phyloP scores from a whole-genome alignment of 345 rosid species.

The Ailanthus altissimus region DNA sequence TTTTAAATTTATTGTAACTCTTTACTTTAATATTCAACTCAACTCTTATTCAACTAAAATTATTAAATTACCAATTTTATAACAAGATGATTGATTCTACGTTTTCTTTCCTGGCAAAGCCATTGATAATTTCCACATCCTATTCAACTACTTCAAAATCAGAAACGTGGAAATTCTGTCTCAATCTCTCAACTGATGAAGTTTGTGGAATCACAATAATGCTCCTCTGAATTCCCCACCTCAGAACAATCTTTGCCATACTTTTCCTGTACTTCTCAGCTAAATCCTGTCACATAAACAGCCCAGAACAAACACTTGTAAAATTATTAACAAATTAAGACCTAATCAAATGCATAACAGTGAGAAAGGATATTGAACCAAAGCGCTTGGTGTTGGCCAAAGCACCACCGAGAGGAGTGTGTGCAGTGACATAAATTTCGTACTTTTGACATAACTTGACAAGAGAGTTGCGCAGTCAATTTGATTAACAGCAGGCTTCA shows the following conservation, averaged over 20 bases:
- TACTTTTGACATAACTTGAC: slow-evolving; percentile 88
- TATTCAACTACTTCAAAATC: slow-evolving; percentile 46
- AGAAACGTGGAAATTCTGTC: slow-evolving; percentile 41
- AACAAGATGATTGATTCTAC: slow-evolving; percentile 43
- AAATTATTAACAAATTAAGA: too few species aligned
- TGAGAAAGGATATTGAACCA: slow-evolving; percentile 66
- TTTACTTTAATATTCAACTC: too few species aligned
- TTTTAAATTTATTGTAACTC: too few species aligned
- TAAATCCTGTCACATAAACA: slow-evolving; percentile 44
- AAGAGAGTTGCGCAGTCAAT: slow-evolving; percentile 83
- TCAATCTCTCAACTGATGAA: slow-evolving; percentile 42
- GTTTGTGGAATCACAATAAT: slow-evolving; percentile 48
- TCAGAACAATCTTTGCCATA: slow-evolving; percentile 42
- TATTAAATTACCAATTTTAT: too few species aligned
- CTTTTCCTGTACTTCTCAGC: slow-evolving; percentile 48
- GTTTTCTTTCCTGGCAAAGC: slow-evolving; percentile 35
- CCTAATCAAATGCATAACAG: too few species aligned
- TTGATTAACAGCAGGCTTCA: slow-evolving; percentile 67
- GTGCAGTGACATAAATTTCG: too few species aligned
- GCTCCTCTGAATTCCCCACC: slow-evolving; percentile 55
- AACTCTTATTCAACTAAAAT: too few species aligned
- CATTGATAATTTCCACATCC: slow-evolving; percentile 44
- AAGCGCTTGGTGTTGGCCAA: slow-evolving; percentile 76
- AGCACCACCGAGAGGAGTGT: too few species aligned
- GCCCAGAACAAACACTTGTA: too few species aligned